Conservation (phyloP, 1,284 basidiomycete species). For the Cutaneotrichosporon dermatis region DNA sequence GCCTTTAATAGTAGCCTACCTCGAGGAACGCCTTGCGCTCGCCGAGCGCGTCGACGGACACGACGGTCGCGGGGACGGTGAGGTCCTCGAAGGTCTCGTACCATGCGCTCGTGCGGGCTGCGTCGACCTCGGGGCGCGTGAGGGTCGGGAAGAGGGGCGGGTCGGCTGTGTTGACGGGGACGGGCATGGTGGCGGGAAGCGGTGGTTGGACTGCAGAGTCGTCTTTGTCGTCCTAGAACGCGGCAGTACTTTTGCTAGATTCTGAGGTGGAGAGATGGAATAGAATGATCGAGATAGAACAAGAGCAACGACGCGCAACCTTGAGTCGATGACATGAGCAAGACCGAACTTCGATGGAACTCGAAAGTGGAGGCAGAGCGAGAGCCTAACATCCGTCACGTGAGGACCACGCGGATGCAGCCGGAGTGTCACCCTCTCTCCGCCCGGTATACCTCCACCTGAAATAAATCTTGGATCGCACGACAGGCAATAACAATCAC, state of each 20-base stretch:
- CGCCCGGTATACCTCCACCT: no score
- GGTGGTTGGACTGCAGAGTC: no score
- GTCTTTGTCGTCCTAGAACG: no score
- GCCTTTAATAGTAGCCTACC: slow-evolving; percentile 47
- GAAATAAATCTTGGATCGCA: neutral
- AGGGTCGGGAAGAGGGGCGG: slow-evolving; percentile 11
- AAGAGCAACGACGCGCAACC: no score
- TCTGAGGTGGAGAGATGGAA: no score
- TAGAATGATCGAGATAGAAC: no score
- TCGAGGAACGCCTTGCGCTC: slow-evolving; percentile 78
- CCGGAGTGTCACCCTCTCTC: neutral
- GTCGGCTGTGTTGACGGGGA: slow-evolving; percentile 1
- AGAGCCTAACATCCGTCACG: no score
- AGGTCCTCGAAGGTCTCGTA: slow-evolving; percentile 67
- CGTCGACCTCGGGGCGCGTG: slow-evolving; percentile 43
- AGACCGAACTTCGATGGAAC: no score
- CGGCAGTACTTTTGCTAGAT: no score
- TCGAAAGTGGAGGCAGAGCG: no score
- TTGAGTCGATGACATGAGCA: no score
- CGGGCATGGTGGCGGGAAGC: slow-evolving; percentile 11
- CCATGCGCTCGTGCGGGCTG: slow-evolving; percentile 84
- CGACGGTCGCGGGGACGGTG: slow-evolving; percentile 72
- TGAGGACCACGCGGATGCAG: neutral
- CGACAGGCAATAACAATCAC: neutral
- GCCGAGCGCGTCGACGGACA: slow-evolving; percentile 74